Base-by-base conservation (phyloP, 352 stramenopile species). In the Elongisporangium anandrum region DNA sequence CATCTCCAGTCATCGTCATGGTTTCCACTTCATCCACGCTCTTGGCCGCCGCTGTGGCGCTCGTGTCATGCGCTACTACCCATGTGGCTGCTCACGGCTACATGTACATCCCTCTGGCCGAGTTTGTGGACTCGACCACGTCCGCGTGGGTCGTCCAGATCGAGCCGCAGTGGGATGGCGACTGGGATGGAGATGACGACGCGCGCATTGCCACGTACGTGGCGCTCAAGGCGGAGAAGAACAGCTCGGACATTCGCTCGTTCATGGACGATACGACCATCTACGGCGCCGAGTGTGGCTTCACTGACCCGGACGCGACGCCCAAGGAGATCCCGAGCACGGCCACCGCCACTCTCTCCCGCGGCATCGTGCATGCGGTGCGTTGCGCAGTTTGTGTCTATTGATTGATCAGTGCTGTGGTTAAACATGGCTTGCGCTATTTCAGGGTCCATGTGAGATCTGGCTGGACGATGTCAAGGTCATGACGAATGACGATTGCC, bases 391-490 rank as follows among this genome's bases (percentile, higher is more conserved):
- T 12, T 45, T 2, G 4, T 15, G 5, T 20, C 21, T 5, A n/a
- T 21, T 29, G 1, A 21, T 15, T 45, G 16, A 26, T 24, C 7
- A 17, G 10, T 17, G 9, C 34, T 12, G 3, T 38, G 26, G 26
- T 9, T 45, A 45, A 45, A 45, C 17, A 17, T 17, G 34, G 1
- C 34, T 45, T 45, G 34, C 17, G 12, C 34, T 29, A 47, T 7
- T 22, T 0, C 20, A 61, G 22, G 69, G 65, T 38, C 68, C 68
- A 3, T 76, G 68, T 20, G 65, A 75, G 50, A 72, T 75, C 26
- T 73, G 65, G 65, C 58, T 76, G 21, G 66, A 77, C 22, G 66
- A 77, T 39, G 65, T 54, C 15, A 63, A 64, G 52, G 66, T 75
- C 52, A 59, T 78, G 52, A 60, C 56, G 13, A 68, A 78, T 19